Conservation (phyloP, 768 basidiomycete species). For the Neoboletus magnificus region DNA sequence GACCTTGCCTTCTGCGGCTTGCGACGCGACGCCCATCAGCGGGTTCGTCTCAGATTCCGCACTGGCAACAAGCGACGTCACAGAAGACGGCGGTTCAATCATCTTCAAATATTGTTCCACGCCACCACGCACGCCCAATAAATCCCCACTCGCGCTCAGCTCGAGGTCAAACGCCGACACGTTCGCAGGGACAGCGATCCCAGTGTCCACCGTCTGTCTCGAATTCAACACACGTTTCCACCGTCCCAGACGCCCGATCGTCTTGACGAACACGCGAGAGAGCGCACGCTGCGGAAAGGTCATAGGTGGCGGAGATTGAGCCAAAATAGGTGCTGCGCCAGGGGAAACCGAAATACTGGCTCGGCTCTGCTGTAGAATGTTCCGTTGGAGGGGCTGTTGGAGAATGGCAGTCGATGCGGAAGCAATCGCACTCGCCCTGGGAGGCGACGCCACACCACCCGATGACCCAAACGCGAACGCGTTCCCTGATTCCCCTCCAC, state of each 20-base stretch:
- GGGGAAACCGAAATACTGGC: conserved; percentile 31
- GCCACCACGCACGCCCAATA: conserved; percentile 58
- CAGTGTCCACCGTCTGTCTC: conserved; percentile 35
- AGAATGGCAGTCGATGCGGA: conserved; percentile 59
- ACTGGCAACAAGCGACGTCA: conserved; percentile 11
- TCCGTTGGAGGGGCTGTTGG: conserved; percentile 56
- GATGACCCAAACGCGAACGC: conserved; percentile 37
- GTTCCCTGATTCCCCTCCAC: conserved; percentile 40
- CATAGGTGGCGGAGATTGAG: conserved; percentile 37
- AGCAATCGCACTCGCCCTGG: conserved; percentile 46
- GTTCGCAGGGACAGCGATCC: conserved; percentile 38
- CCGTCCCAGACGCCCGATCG: conserved; percentile 76
- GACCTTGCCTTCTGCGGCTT: conserved; percentile 7
- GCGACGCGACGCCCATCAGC: background rate
- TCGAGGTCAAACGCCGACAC: conserved; percentile 74
- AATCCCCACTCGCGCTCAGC: conserved; percentile 54
- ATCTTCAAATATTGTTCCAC: conserved; percentile 65
- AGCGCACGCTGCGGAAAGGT: conserved; percentile 59
- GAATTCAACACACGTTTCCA: conserved; percentile 77
- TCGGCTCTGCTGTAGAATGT: conserved; percentile 47
- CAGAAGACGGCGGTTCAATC: conserved; percentile 38
- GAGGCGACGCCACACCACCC: conserved; percentile 27
- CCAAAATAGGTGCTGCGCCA: conserved; percentile 9
- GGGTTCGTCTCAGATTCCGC: conserved; percentile 4
- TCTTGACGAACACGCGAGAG: conserved; percentile 75